Evolutionary conservation across 139 green algal species (phyloP), one percentile per base, ranked within the genome.

Genomic region (Micromonas pusilla): DNA sequence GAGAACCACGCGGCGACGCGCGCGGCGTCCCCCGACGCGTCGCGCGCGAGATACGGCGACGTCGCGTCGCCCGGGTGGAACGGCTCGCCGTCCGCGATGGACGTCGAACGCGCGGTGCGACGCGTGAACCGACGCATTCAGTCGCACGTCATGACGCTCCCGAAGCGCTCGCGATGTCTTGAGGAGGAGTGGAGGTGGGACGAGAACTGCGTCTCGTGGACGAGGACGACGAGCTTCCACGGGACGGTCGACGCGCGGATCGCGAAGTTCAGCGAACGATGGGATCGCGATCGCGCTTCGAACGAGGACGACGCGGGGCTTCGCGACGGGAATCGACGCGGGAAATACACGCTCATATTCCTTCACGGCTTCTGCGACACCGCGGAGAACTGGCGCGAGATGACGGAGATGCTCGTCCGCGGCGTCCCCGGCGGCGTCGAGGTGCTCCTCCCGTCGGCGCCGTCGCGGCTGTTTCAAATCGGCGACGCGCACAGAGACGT

Each of bases 281-380:
- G n/a, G n/a, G n/a, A n/a, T n/a, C n/a, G n/a, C n/a, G n/a, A n/a
- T 9, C 45, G 9, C 9, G 45, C 9, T 16, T 57, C 16, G 9
- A 57, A 9, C 45, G 45, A 9, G 45, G 9, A 9, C 9, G 9
- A 16, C 45, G 45, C 45, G 9, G 45, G 9, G 45, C 45, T 23
- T 57, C 45, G 16, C 9, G 16, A 9, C 9, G 16, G 9, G 9
- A 9, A 57, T 57, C 45, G 9, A 16, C 45, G 45, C 45, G 45
- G 9, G 45, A 57, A 16, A 57, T 9, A 16, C 30, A 73, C 66
- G 66, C 34, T 52, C 1, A 53, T 52, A 5, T 75, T 38, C 26
- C 37, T 75, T 1, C 68, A 75, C 68, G 68, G 68, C 9, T 75
- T 64, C 9, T 34, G 26, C 9, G 68, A 75, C 68, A 26, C 9